A percentile compares a stretch with the other conserved stretches of the same genome.
These are phyloP conservation scores for Colletotrichum chrysophilum DNA, from an alignment of 2,329 filamentous ascomycete genomes.

Conservation along the genomic window DNA sequence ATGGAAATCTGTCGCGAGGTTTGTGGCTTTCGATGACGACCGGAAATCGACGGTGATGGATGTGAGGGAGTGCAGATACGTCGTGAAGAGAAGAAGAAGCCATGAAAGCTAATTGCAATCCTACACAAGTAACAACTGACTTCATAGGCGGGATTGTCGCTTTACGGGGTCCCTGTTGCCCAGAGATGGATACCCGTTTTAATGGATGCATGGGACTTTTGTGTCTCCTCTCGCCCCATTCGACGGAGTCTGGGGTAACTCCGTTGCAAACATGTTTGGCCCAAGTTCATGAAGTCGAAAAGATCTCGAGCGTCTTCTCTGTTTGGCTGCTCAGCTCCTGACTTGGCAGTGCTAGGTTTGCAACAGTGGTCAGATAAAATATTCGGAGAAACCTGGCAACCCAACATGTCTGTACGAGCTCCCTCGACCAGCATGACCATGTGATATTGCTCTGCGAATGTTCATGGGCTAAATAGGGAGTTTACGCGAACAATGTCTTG, in stretches of 20 bases:
- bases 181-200: neutral
- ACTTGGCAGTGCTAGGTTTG: neutral
- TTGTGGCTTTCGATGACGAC: neutral
- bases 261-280: neutral
- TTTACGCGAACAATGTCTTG: neutral
- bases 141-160: neutral
- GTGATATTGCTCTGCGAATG: neutral
- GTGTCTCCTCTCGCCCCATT: neutral
- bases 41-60: neutral
- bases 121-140: neutral
- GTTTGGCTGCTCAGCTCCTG: neutral
- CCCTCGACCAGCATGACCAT: neutral
- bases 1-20: neutral
- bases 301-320: fast-evolving
- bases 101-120: neutral
- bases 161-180: neutral
- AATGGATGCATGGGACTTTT: neutral
- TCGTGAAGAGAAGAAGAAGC: neutral
- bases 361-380: neutral
- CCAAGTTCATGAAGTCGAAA: neutral
- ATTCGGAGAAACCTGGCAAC: neutral
- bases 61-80: neutral
- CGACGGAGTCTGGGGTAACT: neutral
- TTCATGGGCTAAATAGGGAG: neutral
- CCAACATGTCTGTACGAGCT: neutral